Evolutionary conservation across 805 yeast species (phyloP).

Genomic region (Saccharomycopsis babjevae): DNA sequence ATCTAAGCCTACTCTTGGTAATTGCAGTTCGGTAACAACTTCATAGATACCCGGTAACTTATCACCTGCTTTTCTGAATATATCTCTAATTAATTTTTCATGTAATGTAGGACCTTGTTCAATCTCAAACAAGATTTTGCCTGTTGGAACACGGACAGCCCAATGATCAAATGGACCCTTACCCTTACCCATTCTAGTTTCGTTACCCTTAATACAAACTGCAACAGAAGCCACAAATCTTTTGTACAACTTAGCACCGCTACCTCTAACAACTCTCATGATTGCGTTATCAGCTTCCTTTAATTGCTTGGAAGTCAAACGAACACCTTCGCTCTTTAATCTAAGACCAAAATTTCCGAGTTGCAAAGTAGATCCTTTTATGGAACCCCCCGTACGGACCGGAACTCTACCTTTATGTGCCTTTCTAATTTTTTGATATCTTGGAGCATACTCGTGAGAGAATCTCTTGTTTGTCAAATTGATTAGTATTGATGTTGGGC

Average conservation of each 20-base stretch:
- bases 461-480: slow-evolving; percentile 28
- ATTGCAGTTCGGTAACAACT: slow-evolving; percentile 54
- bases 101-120: slow-evolving; percentile 58
- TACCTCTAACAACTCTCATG: slow-evolving; percentile 73
- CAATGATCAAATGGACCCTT: slow-evolving; percentile 96
- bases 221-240: slow-evolving; percentile 79
- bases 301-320: slow-evolving; percentile 79
- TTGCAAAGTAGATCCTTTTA: slow-evolving; percentile 72
- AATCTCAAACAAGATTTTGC: slow-evolving; percentile 83
- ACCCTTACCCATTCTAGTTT: slow-evolving; percentile 99
- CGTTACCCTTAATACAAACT: slow-evolving; percentile 93
- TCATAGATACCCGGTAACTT: slow-evolving; percentile 91
- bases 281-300: slow-evolving; percentile 85
- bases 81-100: slow-evolving; percentile 83
- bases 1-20: slow-evolving; percentile 64
- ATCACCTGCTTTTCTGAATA: slow-evolving; percentile 76
- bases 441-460: slow-evolving; percentile 70
- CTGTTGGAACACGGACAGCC: slow-evolving; percentile 95
- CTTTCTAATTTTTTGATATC: slow-evolving; percentile 56
- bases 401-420: slow-evolving; percentile 91
- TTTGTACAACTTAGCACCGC: slow-evolving; percentile 65
- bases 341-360: slow-evolving; percentile 84
- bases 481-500: neutral
- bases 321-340: slow-evolving; percentile 75
- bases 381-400: slow-evolving; percentile 90